Base-by-base conservation (phyloP, 2,329 filamentous ascomycete species). In the Thelonectria discophora region DNA sequence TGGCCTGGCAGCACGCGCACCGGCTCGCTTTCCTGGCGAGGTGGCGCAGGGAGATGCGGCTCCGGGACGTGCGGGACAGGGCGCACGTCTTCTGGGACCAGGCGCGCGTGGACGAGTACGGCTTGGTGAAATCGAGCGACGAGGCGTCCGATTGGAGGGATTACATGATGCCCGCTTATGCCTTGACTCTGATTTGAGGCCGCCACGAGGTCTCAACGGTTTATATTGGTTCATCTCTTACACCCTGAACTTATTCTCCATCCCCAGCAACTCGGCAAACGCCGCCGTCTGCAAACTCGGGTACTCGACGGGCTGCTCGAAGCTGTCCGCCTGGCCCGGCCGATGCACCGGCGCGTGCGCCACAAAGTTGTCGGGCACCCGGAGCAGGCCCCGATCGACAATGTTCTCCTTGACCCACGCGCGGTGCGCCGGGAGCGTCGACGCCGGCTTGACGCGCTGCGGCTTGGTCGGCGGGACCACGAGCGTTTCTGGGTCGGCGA, bases 211-310 rank as follows among this genome's bases (percentile, higher is more conserved):
- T n/a, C n/a, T n/a, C n/a, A n/a, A n/a, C n/a, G n/a, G n/a, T n/a
- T n/a, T n/a, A n/a, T n/a, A 10, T 30, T 7, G 5, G 27, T 30
- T 9, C 9, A 30, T 2, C 27, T 8, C 5, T 9, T 10, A 30
- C 12, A 50, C 10, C 15, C 13, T 2, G 17, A 61, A 53, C 30
- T 42, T 40, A 39, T 65, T 65, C 1, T 39, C 20, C n/a, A 65
- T 63, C 8, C 42, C 32, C 1, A 97, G 70, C 58, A 97, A 77
- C 56, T 88, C 81, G 75, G 94, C 97, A 74, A 94, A 97, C 3
- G 81, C 77, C n/a, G 81, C 82, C 9, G 93, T 97, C 78, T 97
- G 94, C 8, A 90, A 88, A 72, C 94, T 97, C 5, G 87, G 91
- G 74, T 94, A 94, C 77, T 97, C 93, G 1, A 81, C 79, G 1